A percentile compares a stretch with the other conserved stretches of the same genome.
phyloP scores from a whole-genome alignment of 106 monocot genomes.

The Apostasia shenzhenica region DNA sequence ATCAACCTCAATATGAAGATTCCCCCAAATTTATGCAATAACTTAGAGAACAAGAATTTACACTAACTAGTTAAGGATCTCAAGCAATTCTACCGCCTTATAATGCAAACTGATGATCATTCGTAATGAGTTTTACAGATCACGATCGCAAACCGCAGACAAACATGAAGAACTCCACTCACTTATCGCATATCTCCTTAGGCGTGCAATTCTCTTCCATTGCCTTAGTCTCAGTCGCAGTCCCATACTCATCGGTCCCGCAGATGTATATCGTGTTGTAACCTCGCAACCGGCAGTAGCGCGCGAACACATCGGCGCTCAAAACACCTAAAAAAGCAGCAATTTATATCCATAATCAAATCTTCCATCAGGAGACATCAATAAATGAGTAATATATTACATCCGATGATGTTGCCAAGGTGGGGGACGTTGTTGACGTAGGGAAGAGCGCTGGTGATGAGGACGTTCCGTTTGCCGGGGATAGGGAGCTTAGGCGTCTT shows the following conservation, averaged over 20 bases:
- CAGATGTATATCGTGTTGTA: conserved; percentile 87
- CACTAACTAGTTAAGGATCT: no score
- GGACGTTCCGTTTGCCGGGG: conserved; percentile 68
- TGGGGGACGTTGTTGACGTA: conserved; percentile 98
- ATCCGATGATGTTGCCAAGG: conserved; percentile 95
- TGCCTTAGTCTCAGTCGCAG: conserved; percentile 92
- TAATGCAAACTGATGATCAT: no score
- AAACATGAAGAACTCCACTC: conserved; percentile 4
- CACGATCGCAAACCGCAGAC: no score
- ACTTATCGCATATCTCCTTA: conserved; percentile 97
- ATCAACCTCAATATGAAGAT: no score
- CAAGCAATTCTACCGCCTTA: no score
- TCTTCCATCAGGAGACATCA: neutral
- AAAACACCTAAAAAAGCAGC: conserved; percentile 52
- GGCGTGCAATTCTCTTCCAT: conserved; percentile 97
- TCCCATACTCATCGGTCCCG: conserved; percentile 96
- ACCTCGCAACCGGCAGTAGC: conserved; percentile 77
- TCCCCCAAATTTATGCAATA: no score
- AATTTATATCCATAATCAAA: neutral
- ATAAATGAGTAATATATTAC: conserved; percentile 24
- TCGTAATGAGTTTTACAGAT: no score
- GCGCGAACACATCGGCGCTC: conserved; percentile 92
- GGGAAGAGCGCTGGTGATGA: conserved; percentile 90
- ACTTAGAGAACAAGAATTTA: no score
- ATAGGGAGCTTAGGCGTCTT: conserved; percentile 53